Evolutionary conservation across 768 basidiomycete genomes (phyloP), one percentile per base, ranked within the genome.

Genomic region (Leccinellum albellum): DNA sequence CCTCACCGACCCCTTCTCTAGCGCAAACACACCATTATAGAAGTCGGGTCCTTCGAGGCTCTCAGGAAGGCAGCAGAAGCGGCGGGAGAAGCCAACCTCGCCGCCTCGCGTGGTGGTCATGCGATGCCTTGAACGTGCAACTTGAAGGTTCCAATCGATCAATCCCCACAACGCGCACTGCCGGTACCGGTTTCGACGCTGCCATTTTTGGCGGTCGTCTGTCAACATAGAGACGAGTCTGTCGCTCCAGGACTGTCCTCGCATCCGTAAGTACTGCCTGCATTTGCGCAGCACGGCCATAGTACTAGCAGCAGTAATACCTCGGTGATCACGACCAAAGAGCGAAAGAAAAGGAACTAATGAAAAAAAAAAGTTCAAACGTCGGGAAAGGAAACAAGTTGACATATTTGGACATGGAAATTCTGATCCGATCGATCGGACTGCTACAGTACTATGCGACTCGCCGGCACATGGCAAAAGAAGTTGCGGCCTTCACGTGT

Each of bases 101-200:
- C 46, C 31, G 24, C 46, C 28, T 53, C 55, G 51, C 61, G 62
- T 64, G 61, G 35, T 46, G 42, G 17, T 33, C 61, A 61, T 31
- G 33, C 60, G 50, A 55, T 37, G 20, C 40, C n/a, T 37, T 49
- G 28, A 32, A 6, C 15, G 46, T 32, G 13, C n/a, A 31, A 29
- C 20, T n/a, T 17, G 47, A 35, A 50, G n/a, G 40, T 42, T 42
- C 12, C n/a, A 42, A 42, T 42, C 40, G 40, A 42, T 42, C 20
- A 42, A 42, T 42, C 46, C 56, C 47, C 56, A 44, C 44, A 60
- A 31, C 48, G 24, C 14, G 21, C 47, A 57, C 28, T 29, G 28
- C 17, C 28, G 7, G 8, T 49, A 20, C 13, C 20, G 12, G 20
- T 20, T 49, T 49, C 20, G 46, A 47, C 46, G 1, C 20, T 13